phyloP scores from a whole-genome alignment of 192 early-diverging fungal species.

The Rhizophlyctis rosea region DNA sequence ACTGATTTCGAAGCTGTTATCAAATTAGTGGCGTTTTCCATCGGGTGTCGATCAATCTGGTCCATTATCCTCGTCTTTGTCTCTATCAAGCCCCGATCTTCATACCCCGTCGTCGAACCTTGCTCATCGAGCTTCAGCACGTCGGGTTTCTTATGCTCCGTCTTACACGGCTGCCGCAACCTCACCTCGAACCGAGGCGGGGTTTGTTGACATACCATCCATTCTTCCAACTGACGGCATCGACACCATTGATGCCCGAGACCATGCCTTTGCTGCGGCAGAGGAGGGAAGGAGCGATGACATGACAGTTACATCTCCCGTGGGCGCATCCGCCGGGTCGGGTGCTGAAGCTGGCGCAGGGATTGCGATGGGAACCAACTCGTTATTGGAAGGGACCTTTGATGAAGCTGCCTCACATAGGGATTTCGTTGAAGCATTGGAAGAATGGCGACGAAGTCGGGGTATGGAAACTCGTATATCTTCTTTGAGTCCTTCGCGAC shows the following conservation, averaged over 20 bases:
- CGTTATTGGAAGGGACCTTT: conserved; percentile 20
- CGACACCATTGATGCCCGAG: background rate
- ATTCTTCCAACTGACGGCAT: background rate
- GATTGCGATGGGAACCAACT: too few species aligned
- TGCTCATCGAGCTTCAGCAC: background rate
- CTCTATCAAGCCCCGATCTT: too few species aligned
- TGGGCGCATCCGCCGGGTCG: background rate
- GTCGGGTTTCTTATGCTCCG: background rate
- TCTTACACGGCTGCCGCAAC: background rate
- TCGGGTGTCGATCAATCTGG: background rate
- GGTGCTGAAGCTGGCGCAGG: background rate
- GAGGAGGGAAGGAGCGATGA: conserved; percentile 9
- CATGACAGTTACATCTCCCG: background rate
- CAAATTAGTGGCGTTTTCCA: conserved; percentile 12
- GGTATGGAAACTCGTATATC: background rate
- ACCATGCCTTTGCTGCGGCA: background rate
- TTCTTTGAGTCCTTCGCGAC: background rate
- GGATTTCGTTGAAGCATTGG: conserved; percentile 13
- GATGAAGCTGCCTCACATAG: conserved; percentile 22
- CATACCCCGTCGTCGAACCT: background rate
- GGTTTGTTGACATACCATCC: conserved; percentile 10
- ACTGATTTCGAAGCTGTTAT: too few species aligned
- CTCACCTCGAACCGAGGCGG: background rate
- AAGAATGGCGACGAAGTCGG: conserved; percentile 19
- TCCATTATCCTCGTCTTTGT: background rate